Evolutionary conservation across 805 yeast species (phyloP), one percentile per base, ranked within the genome.

Genomic region (Wickerhamiella vanderwaltii): DNA sequence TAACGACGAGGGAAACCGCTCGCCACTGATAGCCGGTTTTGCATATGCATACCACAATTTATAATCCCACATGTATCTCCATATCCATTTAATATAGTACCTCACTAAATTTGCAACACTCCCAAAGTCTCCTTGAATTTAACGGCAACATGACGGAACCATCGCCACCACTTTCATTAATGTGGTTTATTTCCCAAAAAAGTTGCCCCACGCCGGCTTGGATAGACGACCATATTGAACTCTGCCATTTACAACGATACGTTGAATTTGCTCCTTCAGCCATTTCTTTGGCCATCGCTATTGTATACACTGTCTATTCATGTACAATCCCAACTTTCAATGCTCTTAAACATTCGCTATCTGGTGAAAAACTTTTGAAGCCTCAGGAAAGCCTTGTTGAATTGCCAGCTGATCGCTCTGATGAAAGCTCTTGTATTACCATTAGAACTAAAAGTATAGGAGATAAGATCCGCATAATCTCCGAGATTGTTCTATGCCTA

Each of bases 221-320:
- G 56, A 36, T 46, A 12, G 39, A 18, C 30, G 56, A 51, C 23
- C 51, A 48, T 32, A 43, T 52, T 33, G 49, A 46, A 15, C 26
- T 12, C 9, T 52, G 56, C 41, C 51, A 47, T 29, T 42, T 46
- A 15, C 56, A 52, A 33, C 45, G 48, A 9, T 51, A 49, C 26
- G 22, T 51, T 29, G 50, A 48, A 33, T 32, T 29, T n/a, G 43
- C 36, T 25, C 54, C 51, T 1, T 17, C 46, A 18, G 35, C 20
- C 1, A 19, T 20, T 12, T 16, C 44, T 3, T 20, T 52, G 25
- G 39, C 16, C 2, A 18, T 41, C 7, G 37, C 43, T 11, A n/a
- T 40, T 1, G 18, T 34, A 1, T 23, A 23, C 35, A 25, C 37
- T 5, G 5, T 35, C 4, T 3, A 23, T 13, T 17, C 32, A 28